Percentiles rank a stretch among this genome's conserved stretches.
Evolutionary conservation across 2,329 filamentous ascomycete genomes (phyloP).

Genomic region (Domatiomyces catenatus): DNA sequence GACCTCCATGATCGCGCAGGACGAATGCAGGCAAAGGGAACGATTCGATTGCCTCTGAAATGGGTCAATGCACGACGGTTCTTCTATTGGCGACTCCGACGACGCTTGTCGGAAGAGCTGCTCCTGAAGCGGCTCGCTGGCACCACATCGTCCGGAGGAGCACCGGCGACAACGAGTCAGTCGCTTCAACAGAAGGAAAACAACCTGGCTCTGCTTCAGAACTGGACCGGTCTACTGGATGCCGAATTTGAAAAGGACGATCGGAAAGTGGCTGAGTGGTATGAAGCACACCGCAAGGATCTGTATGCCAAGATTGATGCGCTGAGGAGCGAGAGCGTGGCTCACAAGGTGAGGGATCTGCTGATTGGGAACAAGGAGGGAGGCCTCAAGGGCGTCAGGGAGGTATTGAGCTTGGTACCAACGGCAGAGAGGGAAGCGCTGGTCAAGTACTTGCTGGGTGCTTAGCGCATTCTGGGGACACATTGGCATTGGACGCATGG

Average conservation of each 20-base stretch:
- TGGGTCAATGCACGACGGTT: conserved; percentile 86
- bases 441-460: conserved; percentile 37
- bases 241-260: conserved; percentile 65
- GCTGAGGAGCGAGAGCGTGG: conserved; percentile 61
- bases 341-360: conserved; percentile 53
- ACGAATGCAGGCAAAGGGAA: conserved; percentile 95
- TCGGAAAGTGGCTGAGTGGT: conserved; percentile 77
- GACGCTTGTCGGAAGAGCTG: conserved; percentile 92
- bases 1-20: conserved; percentile 93
- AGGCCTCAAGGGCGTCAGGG: conserved; percentile 70
- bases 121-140: conserved; percentile 74
- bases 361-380: conserved; percentile 51
- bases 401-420: conserved; percentile 72
- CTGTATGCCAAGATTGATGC: conserved; percentile 72
- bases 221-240: conserved; percentile 58
- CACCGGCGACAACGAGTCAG: conserved; percentile 19
- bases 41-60: conserved; percentile 66
- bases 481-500: background rate
- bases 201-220: conserved; percentile 60
- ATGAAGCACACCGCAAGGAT: conserved; percentile 79
- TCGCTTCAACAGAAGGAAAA: conserved; percentile 41
- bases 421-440: conserved; percentile 77
- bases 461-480: background rate
- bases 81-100: conserved; percentile 99
- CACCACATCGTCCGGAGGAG: conserved; percentile 23